Percentiles rank a stretch among this genome's conserved stretches.
phyloP scores from a whole-genome alignment of 2,329 filamentous ascomycete species.

The Talaromyces albobiverticillius region DNA sequence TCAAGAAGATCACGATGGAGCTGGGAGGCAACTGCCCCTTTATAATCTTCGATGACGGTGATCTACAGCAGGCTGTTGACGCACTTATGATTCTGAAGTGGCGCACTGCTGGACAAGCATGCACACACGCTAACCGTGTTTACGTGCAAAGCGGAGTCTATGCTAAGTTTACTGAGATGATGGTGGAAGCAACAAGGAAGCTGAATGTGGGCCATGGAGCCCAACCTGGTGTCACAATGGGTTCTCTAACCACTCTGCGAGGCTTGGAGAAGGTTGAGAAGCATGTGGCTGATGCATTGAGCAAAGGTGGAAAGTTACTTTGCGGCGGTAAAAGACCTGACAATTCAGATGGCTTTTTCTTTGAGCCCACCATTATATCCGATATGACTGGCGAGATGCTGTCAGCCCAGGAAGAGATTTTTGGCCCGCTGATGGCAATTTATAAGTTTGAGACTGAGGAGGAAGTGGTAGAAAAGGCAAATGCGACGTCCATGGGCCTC shows the following conservation, averaged over 20 bases:
- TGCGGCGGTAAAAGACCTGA: not conserved
- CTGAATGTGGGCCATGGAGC: not conserved
- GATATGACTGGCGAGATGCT: not conserved
- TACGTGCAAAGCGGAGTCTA: not conserved
- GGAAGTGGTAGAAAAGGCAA: not conserved
- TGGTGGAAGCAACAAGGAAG: too few relatives aligned
- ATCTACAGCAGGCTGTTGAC: slow-evolving; percentile 34
- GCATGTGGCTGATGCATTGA: not conserved
- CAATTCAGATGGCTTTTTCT: not conserved
- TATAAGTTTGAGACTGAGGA: not conserved
- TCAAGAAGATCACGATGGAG: too few relatives aligned
- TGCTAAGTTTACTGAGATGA: not conserved
- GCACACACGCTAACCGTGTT: not conserved
- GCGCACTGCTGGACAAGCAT: not conserved
- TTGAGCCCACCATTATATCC: not conserved
- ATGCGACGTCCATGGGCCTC: not conserved
- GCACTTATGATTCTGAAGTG: slow-evolving; percentile 34
- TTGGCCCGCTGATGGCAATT: not conserved
- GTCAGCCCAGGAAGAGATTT: not conserved
- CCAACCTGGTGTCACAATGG: too few relatives aligned
- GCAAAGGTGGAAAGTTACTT: not conserved
- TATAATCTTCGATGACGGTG: slow-evolving; percentile 40
- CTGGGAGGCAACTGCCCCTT: slow-evolving; percentile 42
- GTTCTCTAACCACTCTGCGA: too few relatives aligned
- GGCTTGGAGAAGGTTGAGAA: not conserved